A percentile compares a stretch with the other conserved stretches of the same genome.
These are phyloP conservation scores for Collybia sordida DNA, from an alignment of 768 basidiomycete species.

Conservation along the genomic window DNA sequence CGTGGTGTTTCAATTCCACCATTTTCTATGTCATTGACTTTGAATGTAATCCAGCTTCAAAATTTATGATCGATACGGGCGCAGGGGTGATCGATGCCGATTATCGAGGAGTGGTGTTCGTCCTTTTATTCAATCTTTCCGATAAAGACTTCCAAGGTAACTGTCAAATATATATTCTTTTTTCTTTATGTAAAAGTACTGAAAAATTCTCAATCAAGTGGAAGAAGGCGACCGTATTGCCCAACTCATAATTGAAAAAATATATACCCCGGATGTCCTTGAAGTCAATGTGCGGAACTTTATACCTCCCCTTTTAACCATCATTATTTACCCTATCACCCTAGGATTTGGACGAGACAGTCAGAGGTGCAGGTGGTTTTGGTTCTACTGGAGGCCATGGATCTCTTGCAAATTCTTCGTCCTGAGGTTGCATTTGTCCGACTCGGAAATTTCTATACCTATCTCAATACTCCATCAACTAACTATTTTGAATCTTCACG, in stretches of 20 bases:
- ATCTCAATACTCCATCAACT: too few species aligned
- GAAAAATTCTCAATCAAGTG: constrained; percentile 55
- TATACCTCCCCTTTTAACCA: not conserved
- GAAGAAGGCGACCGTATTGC: constrained; percentile 94
- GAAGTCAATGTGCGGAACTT: constrained; percentile 77
- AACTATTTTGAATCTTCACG: too few species aligned
- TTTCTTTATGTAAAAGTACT: not conserved
- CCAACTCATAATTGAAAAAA: constrained; percentile 90
- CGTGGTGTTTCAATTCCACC: constrained; percentile 21
- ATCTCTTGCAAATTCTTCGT: constrained; percentile 32
- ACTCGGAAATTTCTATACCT: too few species aligned
- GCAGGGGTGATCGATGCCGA: constrained; percentile 98
- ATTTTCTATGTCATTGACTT: too few species aligned
- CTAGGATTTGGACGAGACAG: constrained; percentile 83
- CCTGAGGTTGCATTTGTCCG: too few species aligned
- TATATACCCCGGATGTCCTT: constrained; percentile 79
- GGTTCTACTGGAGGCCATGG: constrained; percentile 92
- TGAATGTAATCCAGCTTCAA: constrained; percentile 62
- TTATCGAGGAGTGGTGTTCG: constrained; percentile 89
- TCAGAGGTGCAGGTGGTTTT: constrained; percentile 84
- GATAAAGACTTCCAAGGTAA: constrained; percentile 87
- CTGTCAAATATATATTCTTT: not conserved
- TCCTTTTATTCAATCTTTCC: constrained; percentile 90
- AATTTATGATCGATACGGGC: constrained; percentile 97
- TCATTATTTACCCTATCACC: not conserved